Evolutionary conservation across 176 grass and related monocot species (phyloP).

Genomic region (Thinopyrum elongatum): DNA sequence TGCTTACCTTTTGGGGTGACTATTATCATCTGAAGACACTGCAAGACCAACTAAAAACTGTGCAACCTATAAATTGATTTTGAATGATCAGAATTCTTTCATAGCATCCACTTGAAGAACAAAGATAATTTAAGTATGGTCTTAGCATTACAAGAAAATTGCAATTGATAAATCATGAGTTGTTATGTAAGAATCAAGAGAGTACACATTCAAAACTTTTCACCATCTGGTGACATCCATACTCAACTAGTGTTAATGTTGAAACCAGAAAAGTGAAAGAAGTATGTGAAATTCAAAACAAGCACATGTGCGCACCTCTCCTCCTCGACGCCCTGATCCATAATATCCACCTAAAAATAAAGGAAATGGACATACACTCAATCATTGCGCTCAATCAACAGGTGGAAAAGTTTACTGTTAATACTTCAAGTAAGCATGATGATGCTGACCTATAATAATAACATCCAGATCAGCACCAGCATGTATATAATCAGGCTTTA

Average conservation of each 20-base stretch:
- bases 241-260: neutral
- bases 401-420: constrained; percentile 3
- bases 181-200: constrained; percentile 9
- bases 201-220: constrained; percentile 1
- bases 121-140: neutral
- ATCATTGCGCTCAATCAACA: constrained; percentile 30
- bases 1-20: constrained; percentile 74
- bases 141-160: constrained; percentile 17
- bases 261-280: neutral
- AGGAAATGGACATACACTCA: constrained; percentile 17
- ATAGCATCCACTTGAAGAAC: constrained; percentile 23
- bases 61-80: constrained; percentile 63
- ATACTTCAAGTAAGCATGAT: constrained; percentile 1
- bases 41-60: constrained; percentile 97
- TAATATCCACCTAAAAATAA: constrained; percentile 76
- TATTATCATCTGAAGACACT: constrained; percentile 72
- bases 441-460: constrained; percentile 83
- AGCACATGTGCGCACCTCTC: constrained; percentile 56
- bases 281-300: constrained; percentile 12
- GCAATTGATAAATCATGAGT: neutral
- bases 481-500: constrained; percentile 97
- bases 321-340: constrained; percentile 89
- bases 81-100: constrained; percentile 7
- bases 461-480: constrained; percentile 95
- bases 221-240: constrained; percentile 14